Percentiles rank a stretch among this genome's conserved stretches.
Conservation (phyloP, 371 early-diverging fungal genomes). For the Zopfochytrium polystomum region DNA sequence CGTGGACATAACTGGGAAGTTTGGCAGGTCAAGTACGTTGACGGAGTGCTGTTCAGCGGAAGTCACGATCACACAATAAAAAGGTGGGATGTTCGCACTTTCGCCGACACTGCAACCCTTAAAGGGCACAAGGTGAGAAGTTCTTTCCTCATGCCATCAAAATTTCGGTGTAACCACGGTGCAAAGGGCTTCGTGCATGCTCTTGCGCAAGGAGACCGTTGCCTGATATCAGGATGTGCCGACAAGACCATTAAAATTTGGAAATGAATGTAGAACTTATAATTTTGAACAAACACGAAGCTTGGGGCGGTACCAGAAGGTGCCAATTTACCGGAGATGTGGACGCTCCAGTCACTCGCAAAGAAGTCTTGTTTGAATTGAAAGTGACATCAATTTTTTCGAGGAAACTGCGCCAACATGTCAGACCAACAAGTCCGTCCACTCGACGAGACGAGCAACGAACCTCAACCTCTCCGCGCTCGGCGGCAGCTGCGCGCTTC, state of each 20-base stretch:
- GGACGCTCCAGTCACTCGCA: too few relatives aligned
- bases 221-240: conserved; percentile 62
- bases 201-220: conserved; percentile 48
- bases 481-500: too few relatives aligned
- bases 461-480: too few relatives aligned
- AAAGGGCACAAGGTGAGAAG: conserved; percentile 62
- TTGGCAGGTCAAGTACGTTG: conserved; percentile 59
- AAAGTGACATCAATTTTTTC: too few relatives aligned
- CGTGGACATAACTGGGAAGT: conserved; percentile 70
- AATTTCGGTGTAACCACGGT: not conserved
- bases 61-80: conserved; percentile 69
- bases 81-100: conserved; percentile 62
- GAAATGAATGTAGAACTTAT: too few relatives aligned
- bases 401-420: too few relatives aligned
- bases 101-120: conserved; percentile 51
- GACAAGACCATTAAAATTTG: conserved; percentile 61
- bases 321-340: too few relatives aligned
- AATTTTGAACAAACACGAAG: too few relatives aligned
- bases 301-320: too few relatives aligned
- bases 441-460: too few relatives aligned
- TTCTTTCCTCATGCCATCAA: not conserved
- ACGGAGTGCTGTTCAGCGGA: conserved; percentile 59
- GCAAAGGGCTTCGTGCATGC: conserved; percentile 57
- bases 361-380: too few relatives aligned
- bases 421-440: too few relatives aligned